phyloP scores from a whole-genome alignment of 805 yeast species.

The Lachancea sp. region DNA sequence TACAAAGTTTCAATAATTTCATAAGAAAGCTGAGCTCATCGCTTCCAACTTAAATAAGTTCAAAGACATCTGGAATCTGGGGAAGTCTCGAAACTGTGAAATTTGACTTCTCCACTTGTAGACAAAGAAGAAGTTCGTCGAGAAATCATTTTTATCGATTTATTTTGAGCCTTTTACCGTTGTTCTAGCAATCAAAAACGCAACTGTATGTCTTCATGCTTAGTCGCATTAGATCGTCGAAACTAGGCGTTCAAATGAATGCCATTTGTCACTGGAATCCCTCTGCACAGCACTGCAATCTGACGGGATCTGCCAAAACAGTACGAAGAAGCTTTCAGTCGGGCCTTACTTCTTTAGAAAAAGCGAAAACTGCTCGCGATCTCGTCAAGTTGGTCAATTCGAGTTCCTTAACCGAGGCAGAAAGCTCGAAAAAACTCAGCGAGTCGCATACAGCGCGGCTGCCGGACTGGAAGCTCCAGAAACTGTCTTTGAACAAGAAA shows the following conservation, averaged over 20 bases:
- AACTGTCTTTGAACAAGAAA: constrained; percentile 55
- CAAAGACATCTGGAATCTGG: no score
- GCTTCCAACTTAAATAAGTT: no score
- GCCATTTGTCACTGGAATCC: background rate
- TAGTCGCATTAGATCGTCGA: background rate
- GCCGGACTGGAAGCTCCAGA: constrained; percentile 71
- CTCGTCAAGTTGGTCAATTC: constrained; percentile 16
- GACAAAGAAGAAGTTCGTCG: no score
- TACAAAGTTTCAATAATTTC: no score
- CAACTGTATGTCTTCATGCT: background rate
- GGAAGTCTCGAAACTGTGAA: no score
- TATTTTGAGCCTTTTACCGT: no score
- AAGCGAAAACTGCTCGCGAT: constrained; percentile 14
- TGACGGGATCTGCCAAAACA: background rate
- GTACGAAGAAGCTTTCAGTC: constrained; percentile 2
- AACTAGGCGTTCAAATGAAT: background rate
- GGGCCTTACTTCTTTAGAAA: background rate
- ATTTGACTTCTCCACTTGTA: no score
- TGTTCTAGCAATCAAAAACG: no score
- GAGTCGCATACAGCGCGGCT: constrained; percentile 24
- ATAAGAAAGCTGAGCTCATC: no score
- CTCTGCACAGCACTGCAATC: background rate
- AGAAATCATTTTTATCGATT: no score
- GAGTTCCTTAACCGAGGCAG: constrained; percentile 13
- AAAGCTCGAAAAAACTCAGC: constrained; percentile 9